Conservation (phyloP, 257 asterid species). For the Thymus quinquecostatus region DNA sequence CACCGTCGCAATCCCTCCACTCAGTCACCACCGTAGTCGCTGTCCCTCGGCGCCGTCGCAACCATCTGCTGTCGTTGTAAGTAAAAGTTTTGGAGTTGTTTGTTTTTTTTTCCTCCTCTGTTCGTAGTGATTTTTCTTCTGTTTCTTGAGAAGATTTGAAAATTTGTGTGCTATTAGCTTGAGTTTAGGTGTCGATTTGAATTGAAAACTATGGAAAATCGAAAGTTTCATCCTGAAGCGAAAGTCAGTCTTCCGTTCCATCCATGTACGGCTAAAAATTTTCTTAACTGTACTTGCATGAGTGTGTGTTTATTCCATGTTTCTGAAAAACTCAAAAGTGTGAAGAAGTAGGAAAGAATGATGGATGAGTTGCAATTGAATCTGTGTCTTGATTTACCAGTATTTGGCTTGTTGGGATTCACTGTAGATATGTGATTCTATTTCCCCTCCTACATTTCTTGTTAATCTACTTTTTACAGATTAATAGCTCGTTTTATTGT, state of each 20-base stretch:
- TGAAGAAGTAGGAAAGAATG: conserved; percentile 26
- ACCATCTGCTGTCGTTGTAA: too few relatives aligned
- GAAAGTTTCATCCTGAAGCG: conserved; percentile 25
- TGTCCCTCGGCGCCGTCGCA: too few relatives aligned
- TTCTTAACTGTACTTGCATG: conserved; percentile 30
- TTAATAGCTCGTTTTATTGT: conserved; percentile 8
- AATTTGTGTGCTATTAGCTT: too few relatives aligned
- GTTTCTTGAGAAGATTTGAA: too few relatives aligned
- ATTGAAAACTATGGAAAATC: neutral
- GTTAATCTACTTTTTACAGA: too few relatives aligned
- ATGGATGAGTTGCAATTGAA: conserved; percentile 26
- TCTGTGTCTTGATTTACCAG: conserved; percentile 34
- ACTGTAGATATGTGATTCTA: conserved; percentile 34
- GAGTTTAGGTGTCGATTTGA: too few relatives aligned
- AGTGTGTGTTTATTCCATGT: conserved; percentile 32
- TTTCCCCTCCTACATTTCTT: neutral
- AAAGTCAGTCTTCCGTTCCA: neutral
- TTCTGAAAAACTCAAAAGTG: conserved; percentile 32
- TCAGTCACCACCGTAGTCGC: too few relatives aligned
- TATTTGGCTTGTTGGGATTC: conserved; percentile 31
- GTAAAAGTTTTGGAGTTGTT: too few relatives aligned
- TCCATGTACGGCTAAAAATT: conserved; percentile 17
- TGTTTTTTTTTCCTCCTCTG: too few relatives aligned
- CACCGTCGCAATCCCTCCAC: too few relatives aligned
- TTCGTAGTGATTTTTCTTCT: too few relatives aligned